Percentiles rank a stretch among this genome's conserved stretches.
Conservation (phyloP, 495 filamentous ascomycete species). For the Evansstolkia leycettana region DNA sequence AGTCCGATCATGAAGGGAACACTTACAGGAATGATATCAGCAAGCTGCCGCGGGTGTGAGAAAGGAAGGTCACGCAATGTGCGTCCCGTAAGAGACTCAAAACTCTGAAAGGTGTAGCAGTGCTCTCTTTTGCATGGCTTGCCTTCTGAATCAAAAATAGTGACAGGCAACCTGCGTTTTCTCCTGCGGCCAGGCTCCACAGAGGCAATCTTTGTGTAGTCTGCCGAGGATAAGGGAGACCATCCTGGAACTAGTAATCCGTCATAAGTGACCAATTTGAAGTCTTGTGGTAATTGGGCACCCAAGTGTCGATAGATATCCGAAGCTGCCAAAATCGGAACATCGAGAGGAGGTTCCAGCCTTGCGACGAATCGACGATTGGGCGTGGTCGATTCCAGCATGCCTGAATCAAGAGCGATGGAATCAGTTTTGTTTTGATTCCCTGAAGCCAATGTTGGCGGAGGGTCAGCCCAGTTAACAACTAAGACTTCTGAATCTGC, state of each 20-base stretch:
- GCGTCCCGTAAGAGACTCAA: slow-evolving; percentile 57
- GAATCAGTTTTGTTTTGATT: slow-evolving; percentile 26
- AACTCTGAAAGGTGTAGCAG: slow-evolving; percentile 54
- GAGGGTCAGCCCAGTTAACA: slow-evolving; percentile 40
- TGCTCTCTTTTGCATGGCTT: slow-evolving; percentile 40
- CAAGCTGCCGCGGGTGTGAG: slow-evolving; percentile 72
- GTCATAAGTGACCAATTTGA: slow-evolving; percentile 51
- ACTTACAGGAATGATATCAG: slow-evolving; percentile 56
- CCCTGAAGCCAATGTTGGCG: slow-evolving; percentile 29
- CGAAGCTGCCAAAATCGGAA: slow-evolving; percentile 54
- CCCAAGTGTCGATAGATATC: slow-evolving; percentile 57
- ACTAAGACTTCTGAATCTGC: slow-evolving; percentile 8
- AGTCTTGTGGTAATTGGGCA: slow-evolving; percentile 39
- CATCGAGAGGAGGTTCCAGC: slow-evolving; percentile 70
- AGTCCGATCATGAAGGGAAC: background rate
- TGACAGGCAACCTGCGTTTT: slow-evolving; percentile 22
- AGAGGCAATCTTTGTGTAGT: slow-evolving; percentile 8
- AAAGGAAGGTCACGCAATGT: slow-evolving; percentile 65
- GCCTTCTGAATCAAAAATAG: slow-evolving; percentile 23
- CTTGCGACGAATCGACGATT: slow-evolving; percentile 73
- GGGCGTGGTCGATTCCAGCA: slow-evolving; percentile 39
- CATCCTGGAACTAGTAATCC: slow-evolving; percentile 47
- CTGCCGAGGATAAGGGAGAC: slow-evolving; percentile 13
- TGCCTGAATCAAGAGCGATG: slow-evolving; percentile 33
- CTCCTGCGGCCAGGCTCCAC: slow-evolving; percentile 18